Evolutionary conservation across 768 basidiomycete genomes (phyloP), one percentile per base, ranked within the genome.

Genomic region (Hemileccinum rubropunctum): DNA sequence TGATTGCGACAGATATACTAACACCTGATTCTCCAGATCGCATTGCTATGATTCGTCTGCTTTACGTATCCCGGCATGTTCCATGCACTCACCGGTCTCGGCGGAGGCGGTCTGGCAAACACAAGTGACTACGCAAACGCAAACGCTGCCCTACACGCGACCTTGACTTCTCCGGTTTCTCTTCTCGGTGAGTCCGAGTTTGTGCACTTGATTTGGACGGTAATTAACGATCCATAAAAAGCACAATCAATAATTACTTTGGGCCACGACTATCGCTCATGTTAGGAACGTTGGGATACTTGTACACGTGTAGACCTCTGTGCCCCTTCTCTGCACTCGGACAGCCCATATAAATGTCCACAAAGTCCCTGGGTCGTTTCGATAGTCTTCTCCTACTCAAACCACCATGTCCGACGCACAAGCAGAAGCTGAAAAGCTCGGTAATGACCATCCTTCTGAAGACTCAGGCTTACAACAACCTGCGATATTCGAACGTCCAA

Each of bases 81-180:
- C 70, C 91, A 91, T 60, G 82, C 88, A 0, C 71, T 91, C 59
- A 85, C 81, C 48, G 88, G 90, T 30, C 75, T 94, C 40, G 91
- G 91, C 4, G 89, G 78, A 38, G 89, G 87, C 37, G 91, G 91
- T 0, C 86, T 8, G 66, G 61, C 88, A 36, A 82, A 87, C 58
- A 47, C 77, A 3, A 74, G 71, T 3, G 86, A 80, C 8, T 78
- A 76, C 60, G 83, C 87, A 10, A 88, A 90, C 58, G 76, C 85
- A 3, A 88, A 80, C 57, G 70, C 82, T 0, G 79, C 84, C 1
- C 63, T 89, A 6, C 91, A 91, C 54, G 65, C 81, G 0, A 79
- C 77, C 8, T 84, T 85, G 79, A 82, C 17, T 70, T 78, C 57
- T 73, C 73, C 4, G 81, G 78, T 3, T 86, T 87, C 72, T 84